These are phyloP conservation scores for Moesziomyces sp. DNA, from an alignment of 1,284 basidiomycete species.

Conservation along the genomic window DNA sequence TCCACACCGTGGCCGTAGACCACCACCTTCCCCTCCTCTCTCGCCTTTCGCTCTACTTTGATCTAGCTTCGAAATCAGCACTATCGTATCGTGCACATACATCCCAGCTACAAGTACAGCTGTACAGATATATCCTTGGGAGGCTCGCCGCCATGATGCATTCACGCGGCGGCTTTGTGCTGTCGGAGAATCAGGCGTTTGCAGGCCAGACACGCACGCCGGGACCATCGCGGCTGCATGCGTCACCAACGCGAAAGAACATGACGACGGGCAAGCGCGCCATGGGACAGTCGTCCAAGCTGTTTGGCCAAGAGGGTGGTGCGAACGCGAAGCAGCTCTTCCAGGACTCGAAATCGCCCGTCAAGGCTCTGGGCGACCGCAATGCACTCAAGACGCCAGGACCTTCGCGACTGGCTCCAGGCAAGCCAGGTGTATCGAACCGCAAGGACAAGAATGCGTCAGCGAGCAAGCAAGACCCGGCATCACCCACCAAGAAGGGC, in stretches of 20 bases:
- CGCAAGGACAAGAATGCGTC: constrained; percentile 22
- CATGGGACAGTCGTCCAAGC: constrained; percentile 25
- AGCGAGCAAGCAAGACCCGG: constrained; percentile 1
- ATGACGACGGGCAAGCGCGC: constrained; percentile 44
- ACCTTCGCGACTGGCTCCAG: constrained; percentile 13
- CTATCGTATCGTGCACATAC: too few species aligned
- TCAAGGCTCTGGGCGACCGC: constrained; percentile 37
- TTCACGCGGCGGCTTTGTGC: constrained; percentile 44
- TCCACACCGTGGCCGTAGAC: too few species aligned
- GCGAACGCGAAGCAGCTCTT: constrained; percentile 45
- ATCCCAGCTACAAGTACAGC: too few species aligned
- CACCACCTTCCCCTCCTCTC: too few species aligned
- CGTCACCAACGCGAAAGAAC: constrained; percentile 39
- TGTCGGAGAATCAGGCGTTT: constrained; percentile 47
- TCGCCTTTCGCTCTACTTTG: too few species aligned
- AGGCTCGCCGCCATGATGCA: constrained; percentile 32
- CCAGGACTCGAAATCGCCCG: constrained; percentile 39
- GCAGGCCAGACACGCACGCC: constrained; percentile 42
- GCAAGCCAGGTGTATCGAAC: constrained; percentile 16
- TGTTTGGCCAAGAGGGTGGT: constrained; percentile 24
- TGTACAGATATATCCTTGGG: too few species aligned
- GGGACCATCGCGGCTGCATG: constrained; percentile 27
- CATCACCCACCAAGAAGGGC: constrained; percentile 26
- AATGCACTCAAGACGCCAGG: constrained; percentile 40
- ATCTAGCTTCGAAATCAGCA: too few species aligned